Evolutionary conservation across 805 yeast genomes (phyloP).

Genomic region (Lipomyces starkeyi): DNA sequence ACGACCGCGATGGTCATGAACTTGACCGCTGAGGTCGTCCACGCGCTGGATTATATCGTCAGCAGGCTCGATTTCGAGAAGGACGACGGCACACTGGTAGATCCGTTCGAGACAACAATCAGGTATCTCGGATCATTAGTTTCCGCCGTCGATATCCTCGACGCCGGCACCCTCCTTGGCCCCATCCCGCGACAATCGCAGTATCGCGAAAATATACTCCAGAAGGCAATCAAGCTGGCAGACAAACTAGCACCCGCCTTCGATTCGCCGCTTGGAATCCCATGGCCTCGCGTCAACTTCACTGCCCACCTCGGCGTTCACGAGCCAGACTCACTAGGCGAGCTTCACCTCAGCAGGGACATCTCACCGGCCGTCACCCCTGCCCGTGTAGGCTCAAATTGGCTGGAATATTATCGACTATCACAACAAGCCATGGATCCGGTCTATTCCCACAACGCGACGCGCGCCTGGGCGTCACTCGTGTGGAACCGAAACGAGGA

Average conservation of each 20-base stretch:
- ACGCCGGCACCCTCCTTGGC: slow-evolving; percentile 40
- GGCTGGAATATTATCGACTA: slow-evolving; percentile 52
- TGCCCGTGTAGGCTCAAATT: slow-evolving; percentile 30
- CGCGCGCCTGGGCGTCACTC: slow-evolving; percentile 31
- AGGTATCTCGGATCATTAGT: slow-evolving; percentile 54
- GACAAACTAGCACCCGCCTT: slow-evolving; percentile 53
- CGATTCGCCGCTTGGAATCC: slow-evolving; percentile 57
- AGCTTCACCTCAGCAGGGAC: neutral
- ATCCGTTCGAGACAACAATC: slow-evolving; percentile 51
- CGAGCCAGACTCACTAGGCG: slow-evolving; percentile 10
- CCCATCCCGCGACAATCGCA: slow-evolving; percentile 28
- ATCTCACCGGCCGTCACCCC: slow-evolving; percentile 18
- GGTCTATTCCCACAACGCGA: slow-evolving; percentile 45
- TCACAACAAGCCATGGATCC: slow-evolving; percentile 51
- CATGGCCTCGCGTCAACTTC: slow-evolving; percentile 42
- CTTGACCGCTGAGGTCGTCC: slow-evolving; percentile 45
- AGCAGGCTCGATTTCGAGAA: slow-evolving; percentile 47
- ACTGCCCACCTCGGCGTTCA: slow-evolving; percentile 18
- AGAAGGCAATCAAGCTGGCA: slow-evolving; percentile 49
- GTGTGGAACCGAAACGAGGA: slow-evolving; percentile 30
- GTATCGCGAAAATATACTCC: slow-evolving; percentile 39
- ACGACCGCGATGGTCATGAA: slow-evolving; percentile 52
- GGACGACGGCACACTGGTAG: slow-evolving; percentile 47
- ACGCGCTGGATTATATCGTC: slow-evolving; percentile 45
- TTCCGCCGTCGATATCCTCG: slow-evolving; percentile 53